Percentiles rank a stretch among this genome's conserved stretches.
phyloP scores from a whole-genome alignment of 306 rosid genomes.

The Sechiopsis laciniata region DNA sequence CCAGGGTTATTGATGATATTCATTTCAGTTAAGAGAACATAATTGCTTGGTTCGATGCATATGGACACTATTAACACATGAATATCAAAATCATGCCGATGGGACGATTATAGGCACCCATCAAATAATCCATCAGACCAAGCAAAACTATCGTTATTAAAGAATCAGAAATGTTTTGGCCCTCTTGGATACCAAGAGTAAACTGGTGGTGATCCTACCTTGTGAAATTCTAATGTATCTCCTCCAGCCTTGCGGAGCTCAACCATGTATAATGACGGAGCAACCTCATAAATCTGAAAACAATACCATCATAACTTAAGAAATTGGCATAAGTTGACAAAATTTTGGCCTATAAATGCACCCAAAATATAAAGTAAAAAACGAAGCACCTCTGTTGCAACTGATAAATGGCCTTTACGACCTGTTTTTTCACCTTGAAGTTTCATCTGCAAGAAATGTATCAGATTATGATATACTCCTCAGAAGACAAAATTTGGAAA shows the following conservation, averaged over 20 bases:
- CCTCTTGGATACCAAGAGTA: neutral
- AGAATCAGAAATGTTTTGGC: slow-evolving; percentile 1
- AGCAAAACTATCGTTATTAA: neutral
- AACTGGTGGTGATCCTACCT: slow-evolving; percentile 35
- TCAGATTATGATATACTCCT: neutral
- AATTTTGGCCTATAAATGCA: slow-evolving; percentile 11
- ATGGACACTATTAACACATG: neutral
- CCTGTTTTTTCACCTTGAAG: slow-evolving; percentile 86
- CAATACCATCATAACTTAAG: slow-evolving; percentile 11
- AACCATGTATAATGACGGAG: slow-evolving; percentile 89
- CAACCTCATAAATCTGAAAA: slow-evolving; percentile 82
- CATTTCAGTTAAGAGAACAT: neutral
- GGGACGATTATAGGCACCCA: neutral
- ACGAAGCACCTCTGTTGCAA: slow-evolving; percentile 63
- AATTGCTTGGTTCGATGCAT: neutral
- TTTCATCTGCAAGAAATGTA: slow-evolving; percentile 47
- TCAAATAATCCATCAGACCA: neutral
- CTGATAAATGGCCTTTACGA: slow-evolving; percentile 87
- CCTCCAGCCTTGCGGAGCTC: slow-evolving; percentile 87
- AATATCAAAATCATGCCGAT: neutral
- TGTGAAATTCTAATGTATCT: slow-evolving; percentile 90
- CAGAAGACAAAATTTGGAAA: neutral
- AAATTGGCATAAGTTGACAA: slow-evolving; percentile 10
- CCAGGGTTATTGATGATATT: neutral
- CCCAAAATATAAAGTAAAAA: neutral